These are phyloP conservation scores for Vitis rupestris DNA, from an alignment of 164 flowering plant species.

Conservation along the genomic window DNA sequence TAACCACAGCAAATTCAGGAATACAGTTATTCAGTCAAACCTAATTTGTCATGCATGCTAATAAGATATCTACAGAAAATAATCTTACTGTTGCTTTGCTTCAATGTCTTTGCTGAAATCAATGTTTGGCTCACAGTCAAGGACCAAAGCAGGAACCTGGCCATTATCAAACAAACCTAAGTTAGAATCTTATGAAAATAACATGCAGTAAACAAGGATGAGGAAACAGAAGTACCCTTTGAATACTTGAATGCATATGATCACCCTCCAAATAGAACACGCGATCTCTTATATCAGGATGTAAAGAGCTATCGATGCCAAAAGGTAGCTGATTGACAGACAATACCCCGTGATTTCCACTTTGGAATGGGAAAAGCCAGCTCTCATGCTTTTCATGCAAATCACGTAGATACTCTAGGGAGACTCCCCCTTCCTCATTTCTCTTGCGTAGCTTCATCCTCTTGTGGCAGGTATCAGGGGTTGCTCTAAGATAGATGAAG, in stretches of 20 bases:
- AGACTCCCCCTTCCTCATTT: conserved; percentile 88
- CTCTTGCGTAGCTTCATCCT: conserved; percentile 81
- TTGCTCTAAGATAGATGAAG: conserved; percentile 94
- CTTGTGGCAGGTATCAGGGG: conserved; percentile 95
- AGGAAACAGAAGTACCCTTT: conserved; percentile 52
- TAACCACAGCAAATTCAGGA: background rate
- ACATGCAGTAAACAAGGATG: background rate
- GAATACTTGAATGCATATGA: conserved; percentile 95
- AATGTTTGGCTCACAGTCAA: conserved; percentile 94
- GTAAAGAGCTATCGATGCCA: conserved; percentile 54
- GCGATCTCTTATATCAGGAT: conserved; percentile 84
- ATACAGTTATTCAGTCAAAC: background rate
- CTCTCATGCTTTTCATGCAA: conserved; percentile 97
- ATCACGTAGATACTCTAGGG: conserved; percentile 78
- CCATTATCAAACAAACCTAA: conserved; percentile 16
- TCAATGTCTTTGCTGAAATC: conserved; percentile 92
- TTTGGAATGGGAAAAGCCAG: conserved; percentile 84
- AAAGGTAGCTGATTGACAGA: conserved; percentile 66
- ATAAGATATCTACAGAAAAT: background rate
- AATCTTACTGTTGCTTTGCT: conserved; percentile 80
- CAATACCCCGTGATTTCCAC: conserved; percentile 77
- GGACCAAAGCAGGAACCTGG: conserved; percentile 95
- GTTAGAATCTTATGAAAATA: background rate
- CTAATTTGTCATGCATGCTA: background rate
- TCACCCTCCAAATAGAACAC: conserved; percentile 89